Evolutionary conservation across 2,329 filamentous ascomycete species (phyloP).

Genomic region (Aspergillaceae sp.): DNA sequence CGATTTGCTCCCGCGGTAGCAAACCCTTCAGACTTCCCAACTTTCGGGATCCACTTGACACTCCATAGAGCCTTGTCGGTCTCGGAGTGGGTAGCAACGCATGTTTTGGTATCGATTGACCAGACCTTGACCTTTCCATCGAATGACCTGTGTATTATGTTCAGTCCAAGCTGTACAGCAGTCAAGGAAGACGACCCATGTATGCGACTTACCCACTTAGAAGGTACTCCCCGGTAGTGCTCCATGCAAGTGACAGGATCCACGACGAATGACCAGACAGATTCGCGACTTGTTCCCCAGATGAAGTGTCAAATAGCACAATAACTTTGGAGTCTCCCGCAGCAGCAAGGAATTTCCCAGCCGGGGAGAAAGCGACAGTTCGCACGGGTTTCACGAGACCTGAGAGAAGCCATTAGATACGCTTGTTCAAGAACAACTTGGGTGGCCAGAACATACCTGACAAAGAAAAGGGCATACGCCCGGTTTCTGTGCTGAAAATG

Average conservation of each 20-base stretch:
- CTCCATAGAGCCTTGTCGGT: slow-evolving; percentile 78
- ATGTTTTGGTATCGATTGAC: slow-evolving; percentile 73
- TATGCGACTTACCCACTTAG: slow-evolving; percentile 59
- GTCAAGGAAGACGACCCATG: not conserved
- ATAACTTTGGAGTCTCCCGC: slow-evolving; percentile 85
- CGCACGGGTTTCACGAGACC: slow-evolving; percentile 82
- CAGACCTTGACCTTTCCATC: slow-evolving; percentile 95
- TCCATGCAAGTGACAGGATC: slow-evolving; percentile 91
- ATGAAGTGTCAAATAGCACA: slow-evolving; percentile 81
- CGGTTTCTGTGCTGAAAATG: slow-evolving; percentile 88
- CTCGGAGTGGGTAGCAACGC: slow-evolving; percentile 90
- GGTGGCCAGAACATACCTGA: slow-evolving; percentile 49
- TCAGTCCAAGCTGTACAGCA: slow-evolving; percentile 5
- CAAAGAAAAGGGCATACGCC: slow-evolving; percentile 75
- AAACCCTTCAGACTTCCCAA: slow-evolving; percentile 56
- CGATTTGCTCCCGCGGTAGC: slow-evolving; percentile 68
- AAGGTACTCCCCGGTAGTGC: slow-evolving; percentile 81
- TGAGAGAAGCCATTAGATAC: slow-evolving; percentile 26
- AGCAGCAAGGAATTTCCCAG: slow-evolving; percentile 73
- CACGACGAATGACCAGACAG: slow-evolving; percentile 71
- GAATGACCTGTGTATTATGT: slow-evolving; percentile 49
- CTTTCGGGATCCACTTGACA: slow-evolving; percentile 74
- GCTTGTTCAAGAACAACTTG: not conserved
- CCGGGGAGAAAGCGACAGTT: slow-evolving; percentile 78
- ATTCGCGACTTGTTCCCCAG: slow-evolving; percentile 86